Percentiles rank a stretch among this genome's conserved stretches.
phyloP scores from a whole-genome alignment of 2,329 filamentous ascomycete species.

The Fusarium sp. region DNA sequence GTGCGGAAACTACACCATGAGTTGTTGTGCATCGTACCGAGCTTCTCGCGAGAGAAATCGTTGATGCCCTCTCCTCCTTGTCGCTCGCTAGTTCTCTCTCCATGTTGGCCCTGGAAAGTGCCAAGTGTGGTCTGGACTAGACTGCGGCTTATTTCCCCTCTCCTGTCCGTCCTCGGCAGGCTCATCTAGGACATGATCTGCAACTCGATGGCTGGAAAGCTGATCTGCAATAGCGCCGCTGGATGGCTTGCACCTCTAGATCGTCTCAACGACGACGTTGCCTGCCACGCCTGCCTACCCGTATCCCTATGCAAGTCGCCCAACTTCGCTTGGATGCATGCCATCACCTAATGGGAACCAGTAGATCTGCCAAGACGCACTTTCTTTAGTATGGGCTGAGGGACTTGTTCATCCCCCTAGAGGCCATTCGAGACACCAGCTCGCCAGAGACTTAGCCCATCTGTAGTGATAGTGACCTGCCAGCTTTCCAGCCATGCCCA shows the following conservation, averaged over 20 bases:
- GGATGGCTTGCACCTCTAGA: neutral
- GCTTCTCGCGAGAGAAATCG: neutral
- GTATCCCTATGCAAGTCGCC: constrained; percentile 7
- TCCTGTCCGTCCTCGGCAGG: constrained; percentile 25
- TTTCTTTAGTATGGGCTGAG: neutral
- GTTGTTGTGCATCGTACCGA: neutral
- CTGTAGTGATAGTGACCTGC: constrained; percentile 6
- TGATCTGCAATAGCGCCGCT: constrained; percentile 4
- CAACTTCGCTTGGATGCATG: constrained; percentile 21
- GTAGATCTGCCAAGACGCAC: constrained; percentile 21
- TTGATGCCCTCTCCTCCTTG: neutral
- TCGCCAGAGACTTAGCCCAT: constrained; percentile 19
- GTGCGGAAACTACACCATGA: constrained; percentile 10
- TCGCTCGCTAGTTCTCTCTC: neutral
- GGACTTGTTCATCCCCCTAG: neutral
- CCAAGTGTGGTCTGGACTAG: constrained; percentile 1
- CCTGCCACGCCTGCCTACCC: neutral
- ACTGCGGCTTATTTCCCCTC: constrained; percentile 9
- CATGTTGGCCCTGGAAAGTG: neutral
- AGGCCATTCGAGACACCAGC: constrained; percentile 15
- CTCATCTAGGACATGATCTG: constrained; percentile 36
- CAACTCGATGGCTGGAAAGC: constrained; percentile 9
- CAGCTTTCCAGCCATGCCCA: neutral
- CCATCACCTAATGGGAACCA: constrained; percentile 6
- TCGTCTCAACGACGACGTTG: neutral